Conservation (phyloP, 495 filamentous ascomycete genomes). For the Bacidia rubella region DNA sequence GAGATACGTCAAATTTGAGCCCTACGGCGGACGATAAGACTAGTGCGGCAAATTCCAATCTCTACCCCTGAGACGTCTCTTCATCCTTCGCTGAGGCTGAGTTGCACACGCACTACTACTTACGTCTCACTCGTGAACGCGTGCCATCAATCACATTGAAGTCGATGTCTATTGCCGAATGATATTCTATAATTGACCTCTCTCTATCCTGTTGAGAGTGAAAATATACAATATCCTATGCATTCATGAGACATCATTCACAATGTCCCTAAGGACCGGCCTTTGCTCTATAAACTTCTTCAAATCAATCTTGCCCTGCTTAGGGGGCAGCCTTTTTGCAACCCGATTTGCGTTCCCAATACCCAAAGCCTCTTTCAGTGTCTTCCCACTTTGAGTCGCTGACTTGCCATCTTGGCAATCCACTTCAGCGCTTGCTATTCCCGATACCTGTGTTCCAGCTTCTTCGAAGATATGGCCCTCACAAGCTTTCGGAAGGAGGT, state of each 20-base stretch:
- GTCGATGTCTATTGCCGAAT: too few relatives aligned
- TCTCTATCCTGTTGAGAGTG: too few relatives aligned
- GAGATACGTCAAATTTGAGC: too few relatives aligned
- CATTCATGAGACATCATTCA: conserved; percentile 32
- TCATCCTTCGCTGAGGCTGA: too few relatives aligned
- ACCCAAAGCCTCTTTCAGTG: neutral
- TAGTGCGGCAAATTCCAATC: too few relatives aligned
- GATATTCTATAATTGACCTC: too few relatives aligned
- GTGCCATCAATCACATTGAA: too few relatives aligned
- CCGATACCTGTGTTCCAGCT: conserved; percentile 26
- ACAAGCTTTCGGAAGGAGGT: conserved; percentile 47
- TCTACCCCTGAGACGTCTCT: too few relatives aligned
- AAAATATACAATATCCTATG: too few relatives aligned
- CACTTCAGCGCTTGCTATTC: conserved; percentile 6
- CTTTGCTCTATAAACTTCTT: conserved; percentile 25
- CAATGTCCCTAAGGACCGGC: conserved; percentile 39
- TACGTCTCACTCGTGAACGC: too few relatives aligned
- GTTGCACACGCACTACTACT: too few relatives aligned
- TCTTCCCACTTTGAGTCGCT: neutral
- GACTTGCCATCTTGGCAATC: neutral
- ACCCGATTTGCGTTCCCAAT: conserved; percentile 7
- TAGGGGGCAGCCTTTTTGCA: conserved; percentile 11
- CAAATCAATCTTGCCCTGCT: conserved; percentile 11
- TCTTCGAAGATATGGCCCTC: conserved; percentile 55
- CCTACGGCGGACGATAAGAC: too few relatives aligned